phyloP scores from a whole-genome alignment of 2,329 filamentous ascomycete genomes.

The Scytalidium lignicola region DNA sequence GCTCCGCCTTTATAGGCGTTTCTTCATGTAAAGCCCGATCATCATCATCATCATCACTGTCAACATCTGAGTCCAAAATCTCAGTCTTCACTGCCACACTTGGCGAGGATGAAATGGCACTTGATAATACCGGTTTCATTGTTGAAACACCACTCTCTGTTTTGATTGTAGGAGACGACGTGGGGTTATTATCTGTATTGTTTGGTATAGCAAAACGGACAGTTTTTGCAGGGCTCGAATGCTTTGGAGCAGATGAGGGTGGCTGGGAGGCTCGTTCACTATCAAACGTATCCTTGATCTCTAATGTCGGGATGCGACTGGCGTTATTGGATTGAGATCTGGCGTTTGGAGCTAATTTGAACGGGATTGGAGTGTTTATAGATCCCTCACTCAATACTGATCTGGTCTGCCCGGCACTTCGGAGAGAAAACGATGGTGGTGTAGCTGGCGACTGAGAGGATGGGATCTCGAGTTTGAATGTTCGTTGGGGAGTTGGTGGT shows the following conservation, averaged over 20 bases:
- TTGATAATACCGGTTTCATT: not conserved
- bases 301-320: slow-evolving; percentile 15
- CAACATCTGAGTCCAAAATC: slow-evolving; percentile 23
- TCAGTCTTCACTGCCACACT: slow-evolving; percentile 11
- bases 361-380: slow-evolving; percentile 20
- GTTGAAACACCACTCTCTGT: not conserved
- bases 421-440: slow-evolving; percentile 19
- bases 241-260: slow-evolving; percentile 15
- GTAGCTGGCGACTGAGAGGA: slow-evolving; percentile 29
- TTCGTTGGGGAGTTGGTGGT: slow-evolving; percentile 22
- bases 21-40: slow-evolving; percentile 13
- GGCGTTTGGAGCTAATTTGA: slow-evolving; percentile 6
- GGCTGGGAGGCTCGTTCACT: slow-evolving; percentile 15
- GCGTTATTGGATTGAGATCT: slow-evolving; percentile 7
- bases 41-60: slow-evolving; percentile 7
- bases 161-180: not conserved
- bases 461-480: slow-evolving; percentile 20
- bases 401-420: slow-evolving; percentile 9
- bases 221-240: slow-evolving; percentile 22
- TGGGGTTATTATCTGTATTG: not conserved
- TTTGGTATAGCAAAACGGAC: slow-evolving; percentile 21
- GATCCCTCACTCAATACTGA: slow-evolving; percentile 17
- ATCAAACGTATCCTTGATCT: slow-evolving; percentile 22
- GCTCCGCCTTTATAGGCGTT: slow-evolving; percentile 8
- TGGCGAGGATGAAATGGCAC: not conserved